These are phyloP conservation scores for Penicillium sp. DNA, from an alignment of 2,329 filamentous ascomycete species.

Conservation along the genomic window DNA sequence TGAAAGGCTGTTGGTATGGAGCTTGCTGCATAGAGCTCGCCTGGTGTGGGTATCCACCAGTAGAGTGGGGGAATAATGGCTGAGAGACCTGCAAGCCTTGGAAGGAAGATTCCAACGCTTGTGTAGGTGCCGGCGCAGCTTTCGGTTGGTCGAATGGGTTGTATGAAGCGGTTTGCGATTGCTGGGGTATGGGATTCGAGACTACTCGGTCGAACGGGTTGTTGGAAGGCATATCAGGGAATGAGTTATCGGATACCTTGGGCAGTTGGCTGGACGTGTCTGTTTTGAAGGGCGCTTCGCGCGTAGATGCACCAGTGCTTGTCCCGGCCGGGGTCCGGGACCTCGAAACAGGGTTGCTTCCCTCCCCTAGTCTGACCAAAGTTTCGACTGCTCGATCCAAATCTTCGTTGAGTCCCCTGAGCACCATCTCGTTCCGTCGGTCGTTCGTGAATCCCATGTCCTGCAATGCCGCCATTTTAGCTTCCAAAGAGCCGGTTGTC, in stretches of 20 bases:
- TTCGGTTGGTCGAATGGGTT: constrained; percentile 68
- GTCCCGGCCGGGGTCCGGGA: constrained; percentile 56
- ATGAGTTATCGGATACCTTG: constrained; percentile 2
- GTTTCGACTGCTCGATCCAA: constrained; percentile 84
- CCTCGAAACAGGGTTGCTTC: constrained; percentile 51
- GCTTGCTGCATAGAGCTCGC: constrained; percentile 43
- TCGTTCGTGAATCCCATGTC: constrained; percentile 93
- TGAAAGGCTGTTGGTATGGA: constrained; percentile 45
- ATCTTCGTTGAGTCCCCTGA: constrained; percentile 82
- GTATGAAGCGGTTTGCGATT: constrained; percentile 44
- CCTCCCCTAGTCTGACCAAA: constrained; percentile 79
- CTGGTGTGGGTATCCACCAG: constrained; percentile 60
- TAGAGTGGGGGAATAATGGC: constrained; percentile 74
- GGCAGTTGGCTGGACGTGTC: constrained; percentile 44
- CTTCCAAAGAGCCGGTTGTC: constrained; percentile 57
- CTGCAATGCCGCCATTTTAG: constrained; percentile 73
- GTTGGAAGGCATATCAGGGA: constrained; percentile 33
- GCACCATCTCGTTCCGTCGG: constrained; percentile 75
- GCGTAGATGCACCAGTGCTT: constrained; percentile 21
- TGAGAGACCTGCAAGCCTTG: constrained; percentile 73
- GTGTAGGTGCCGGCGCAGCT: constrained; percentile 27
- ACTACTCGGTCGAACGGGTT: constrained; percentile 67
- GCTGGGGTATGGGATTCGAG: constrained; percentile 39
- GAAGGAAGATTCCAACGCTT: constrained; percentile 66
- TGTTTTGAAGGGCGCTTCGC: constrained; percentile 21